Base-by-base conservation (phyloP, 768 basidiomycete species). In the Tubosaeta sp. region DNA sequence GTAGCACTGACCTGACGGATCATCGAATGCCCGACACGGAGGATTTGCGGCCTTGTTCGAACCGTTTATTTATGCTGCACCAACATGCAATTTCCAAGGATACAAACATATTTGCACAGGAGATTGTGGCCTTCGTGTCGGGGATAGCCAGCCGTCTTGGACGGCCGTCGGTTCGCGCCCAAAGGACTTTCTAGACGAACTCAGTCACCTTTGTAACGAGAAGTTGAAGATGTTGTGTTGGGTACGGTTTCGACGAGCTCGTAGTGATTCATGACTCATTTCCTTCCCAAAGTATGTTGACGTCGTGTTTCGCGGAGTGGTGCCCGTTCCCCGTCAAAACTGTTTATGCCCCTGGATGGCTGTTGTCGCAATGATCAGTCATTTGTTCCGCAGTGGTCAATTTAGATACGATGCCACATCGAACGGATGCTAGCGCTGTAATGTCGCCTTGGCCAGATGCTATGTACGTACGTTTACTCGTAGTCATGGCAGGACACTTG, bases 401-500 rank as follows among this genome's bases (percentile, higher is more conserved):
- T 34, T 66, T 35, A 53, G 29, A 19, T 43, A 42, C 17, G 26
- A 11, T 27, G 17, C 17, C 27, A 52, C 32, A n/a, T 54, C 62
- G 33, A 17, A 44, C 37, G 46, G 43, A 9, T n/a, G 59, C 13
- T 34, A 26, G 12, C 48, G 59, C 65, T 22, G 17, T 4, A 2
- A 59, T 61, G 47, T 48, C 45, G 10, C 62, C 57, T 7, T 52
- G 44, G 54, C 50, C 37, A 2, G 64, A 65, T 48, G 62, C 65
- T 2, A 38, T 61, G n/a, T n/a, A n/a, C n/a, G n/a, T n/a, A n/a
- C n/a, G n/a, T n/a, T n/a, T n/a, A n/a, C n/a, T n/a, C n/a, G n/a
- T n/a, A n/a, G n/a, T n/a, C n/a, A n/a, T n/a, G n/a, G n/a, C n/a
- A n/a, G n/a, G n/a, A n/a, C n/a, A n/a, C n/a, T n/a, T n/a, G n/a